Evolutionary conservation across 192 early-diverging fungal species (phyloP), one percentile per base, ranked within the genome.

Genomic region (Pecoramyces ruminantium): DNA sequence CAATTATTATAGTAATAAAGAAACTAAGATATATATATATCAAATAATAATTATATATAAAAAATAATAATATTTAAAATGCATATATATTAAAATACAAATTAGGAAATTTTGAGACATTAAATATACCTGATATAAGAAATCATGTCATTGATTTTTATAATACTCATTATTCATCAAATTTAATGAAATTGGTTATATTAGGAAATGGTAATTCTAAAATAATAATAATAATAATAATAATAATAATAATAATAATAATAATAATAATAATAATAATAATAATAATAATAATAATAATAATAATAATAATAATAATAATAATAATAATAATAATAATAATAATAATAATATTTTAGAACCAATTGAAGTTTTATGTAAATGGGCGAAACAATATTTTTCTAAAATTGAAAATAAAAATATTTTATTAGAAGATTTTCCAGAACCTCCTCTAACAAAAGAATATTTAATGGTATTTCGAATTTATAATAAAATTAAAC

Each of bases 161-260:
- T 81, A 88, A 88, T 21, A 88, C 88, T 78, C 95, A 96, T 84
- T 99, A 99, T 84, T 96, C 95, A 38, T 92, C 96, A 17, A 97
- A 98, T 83, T 93, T 99, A 30, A 98, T 97, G 96, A 94, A 93
- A 86, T 87, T 97, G 17, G 93, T 93, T 38, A 87, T 99, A 25
- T 82, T 97, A 14, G 97, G 96, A 30, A 88, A 90, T 83, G 92
- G 91, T 92, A 84, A 77, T n/a, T n/a, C n/a, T n/a, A n/a, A n/a
- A n/a, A n/a, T n/a, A n/a, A n/a, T n/a, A n/a, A n/a, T n/a, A n/a
- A n/a, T n/a, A n/a, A n/a, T n/a, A n/a, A n/a, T n/a, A n/a, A n/a
- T n/a, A n/a, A n/a, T n/a, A n/a, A n/a, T n/a, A n/a, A n/a, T n/a
- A n/a, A n/a, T n/a, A n/a, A n/a, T n/a, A n/a, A n/a, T n/a, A n/a